Conservation (phyloP, 805 yeast genomes). For the Wickerhamomyces xylosicus region DNA sequence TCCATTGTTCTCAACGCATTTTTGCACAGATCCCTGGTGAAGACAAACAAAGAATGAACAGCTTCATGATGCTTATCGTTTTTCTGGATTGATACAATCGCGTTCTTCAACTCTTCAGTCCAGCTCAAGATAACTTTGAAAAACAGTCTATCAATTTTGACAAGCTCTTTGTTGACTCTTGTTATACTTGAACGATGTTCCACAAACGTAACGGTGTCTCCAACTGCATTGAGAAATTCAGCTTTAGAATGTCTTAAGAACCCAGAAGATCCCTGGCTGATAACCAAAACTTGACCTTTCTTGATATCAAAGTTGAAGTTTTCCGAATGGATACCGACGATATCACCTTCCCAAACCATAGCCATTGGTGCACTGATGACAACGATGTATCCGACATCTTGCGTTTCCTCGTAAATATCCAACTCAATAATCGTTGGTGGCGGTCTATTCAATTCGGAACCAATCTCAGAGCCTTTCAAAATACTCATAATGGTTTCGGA, state of each 20-base stretch:
- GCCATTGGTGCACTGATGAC: constrained; percentile 77
- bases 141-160: constrained; percentile 52
- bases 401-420: constrained; percentile 18
- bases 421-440: constrained; percentile 9
- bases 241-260: constrained; percentile 46
- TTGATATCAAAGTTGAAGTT: constrained; percentile 37
- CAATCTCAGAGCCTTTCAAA: constrained; percentile 36
- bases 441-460: constrained; percentile 34
- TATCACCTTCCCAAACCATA: constrained; percentile 82
- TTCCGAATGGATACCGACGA: constrained; percentile 38
- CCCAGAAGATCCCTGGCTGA: constrained; percentile 59
- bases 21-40: constrained; percentile 74
- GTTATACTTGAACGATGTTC: constrained; percentile 65
- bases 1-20: constrained; percentile 59
- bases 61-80: constrained; percentile 64
- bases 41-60: constrained; percentile 62
- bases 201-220: constrained; percentile 41
- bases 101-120: constrained; percentile 45
- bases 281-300: constrained; percentile 56
- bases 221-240: constrained; percentile 46
- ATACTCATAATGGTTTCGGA: constrained; percentile 33
- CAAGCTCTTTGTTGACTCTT: constrained; percentile 63
- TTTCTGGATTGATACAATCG: constrained; percentile 41
- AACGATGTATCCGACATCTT: constrained; percentile 46
- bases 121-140: constrained; percentile 58